Percentiles rank a stretch among this genome's conserved stretches.
phyloP scores from a whole-genome alignment of 2,329 filamentous ascomycete genomes.

The Calonectria fujianensis region DNA sequence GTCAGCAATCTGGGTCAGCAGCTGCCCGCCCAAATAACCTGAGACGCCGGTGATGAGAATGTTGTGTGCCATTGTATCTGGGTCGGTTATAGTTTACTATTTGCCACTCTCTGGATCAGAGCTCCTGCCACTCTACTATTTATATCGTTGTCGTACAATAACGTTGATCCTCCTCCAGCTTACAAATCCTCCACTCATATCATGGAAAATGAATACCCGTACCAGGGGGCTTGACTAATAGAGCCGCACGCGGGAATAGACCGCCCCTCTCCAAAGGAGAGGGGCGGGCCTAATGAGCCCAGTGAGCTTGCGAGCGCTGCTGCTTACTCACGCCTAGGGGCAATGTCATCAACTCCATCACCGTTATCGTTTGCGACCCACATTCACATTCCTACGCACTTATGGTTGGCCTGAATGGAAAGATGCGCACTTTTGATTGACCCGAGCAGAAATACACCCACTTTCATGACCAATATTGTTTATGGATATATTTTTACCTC shows the following conservation, averaged over 20 bases:
- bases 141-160: neutral
- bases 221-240: too few species aligned
- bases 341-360: neutral
- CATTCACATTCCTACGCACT: neutral
- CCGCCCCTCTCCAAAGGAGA: too few species aligned
- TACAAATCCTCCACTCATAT: neutral
- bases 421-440: neutral
- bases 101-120: neutral
- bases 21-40: slow-evolving; percentile 71
- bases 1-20: slow-evolving; percentile 60
- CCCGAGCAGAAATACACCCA: neutral
- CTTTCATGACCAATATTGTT: neutral
- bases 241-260: too few species aligned
- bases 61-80: slow-evolving; percentile 49
- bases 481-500: neutral
- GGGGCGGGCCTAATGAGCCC: too few species aligned
- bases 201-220: neutral
- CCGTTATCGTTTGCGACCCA: neutral
- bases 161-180: neutral
- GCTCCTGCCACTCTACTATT: neutral
- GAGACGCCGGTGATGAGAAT: slow-evolving; percentile 71
- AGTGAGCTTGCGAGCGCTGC: too few species aligned
- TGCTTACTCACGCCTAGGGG: too few species aligned
- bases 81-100: neutral
- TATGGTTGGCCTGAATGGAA: neutral